Conservation (phyloP, 2,329 filamentous ascomycete genomes). For the Paraphaeosphaeria minitans region DNA sequence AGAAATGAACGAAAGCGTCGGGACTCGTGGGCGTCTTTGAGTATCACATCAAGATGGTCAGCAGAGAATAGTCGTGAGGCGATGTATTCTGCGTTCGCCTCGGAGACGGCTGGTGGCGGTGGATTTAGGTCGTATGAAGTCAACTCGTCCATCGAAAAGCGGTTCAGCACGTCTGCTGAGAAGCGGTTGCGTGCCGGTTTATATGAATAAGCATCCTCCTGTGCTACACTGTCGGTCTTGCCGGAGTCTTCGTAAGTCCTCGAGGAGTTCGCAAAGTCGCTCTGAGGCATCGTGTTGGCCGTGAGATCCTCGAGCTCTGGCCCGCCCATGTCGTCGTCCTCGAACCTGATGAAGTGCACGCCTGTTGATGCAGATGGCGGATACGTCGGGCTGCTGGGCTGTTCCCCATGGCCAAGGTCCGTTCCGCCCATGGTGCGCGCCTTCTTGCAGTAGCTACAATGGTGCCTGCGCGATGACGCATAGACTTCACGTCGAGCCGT, state of each 20-base stretch:
- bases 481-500: constrained; percentile 6
- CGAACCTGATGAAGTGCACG: constrained; percentile 6
- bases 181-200: constrained; percentile 2
- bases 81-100: constrained; percentile 55
- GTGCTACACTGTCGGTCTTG: constrained; percentile 1
- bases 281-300: background rate
- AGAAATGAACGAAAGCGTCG: constrained; percentile 70
- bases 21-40: constrained; percentile 64
- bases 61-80: constrained; percentile 68
- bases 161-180: constrained; percentile 12
- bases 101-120: constrained; percentile 27
- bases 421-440: constrained; percentile 4
- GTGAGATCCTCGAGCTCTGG: background rate
- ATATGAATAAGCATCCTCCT: background rate
- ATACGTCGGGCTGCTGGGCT: constrained; percentile 21
- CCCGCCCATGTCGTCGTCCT: constrained; percentile 6
- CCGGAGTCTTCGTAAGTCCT: background rate
- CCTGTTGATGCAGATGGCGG: constrained; percentile 18
- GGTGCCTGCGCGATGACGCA: constrained; percentile 3
- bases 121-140: constrained; percentile 31
- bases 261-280: constrained; percentile 4
- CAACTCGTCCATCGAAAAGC: constrained; percentile 19
- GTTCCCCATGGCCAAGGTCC: constrained; percentile 7
- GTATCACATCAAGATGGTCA: constrained; percentile 67
- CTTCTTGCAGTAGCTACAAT: background rate